These are phyloP conservation scores for Mortierella sp. DNA, from an alignment of 371 early-diverging fungal species.

Conservation along the genomic window DNA sequence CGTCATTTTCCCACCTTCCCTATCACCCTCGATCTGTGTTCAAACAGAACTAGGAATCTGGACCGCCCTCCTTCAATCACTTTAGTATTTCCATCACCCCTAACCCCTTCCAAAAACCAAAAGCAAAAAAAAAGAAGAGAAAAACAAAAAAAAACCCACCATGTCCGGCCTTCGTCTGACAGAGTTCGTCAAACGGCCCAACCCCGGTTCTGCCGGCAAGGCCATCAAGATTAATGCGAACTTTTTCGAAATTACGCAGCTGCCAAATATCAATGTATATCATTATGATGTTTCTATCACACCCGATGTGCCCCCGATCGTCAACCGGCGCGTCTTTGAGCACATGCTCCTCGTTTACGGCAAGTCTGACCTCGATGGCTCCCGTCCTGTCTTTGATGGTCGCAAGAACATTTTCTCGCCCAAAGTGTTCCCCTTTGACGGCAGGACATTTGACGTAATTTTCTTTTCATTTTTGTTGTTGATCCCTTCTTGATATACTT, in stretches of 20 bases:
- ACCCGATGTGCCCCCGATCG: slow-evolving; percentile 60
- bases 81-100: background rate
- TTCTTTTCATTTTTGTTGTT: background rate
- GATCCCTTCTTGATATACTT: background rate
- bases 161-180: slow-evolving; percentile 30
- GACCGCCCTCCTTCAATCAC: background rate
- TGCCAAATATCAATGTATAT: slow-evolving; percentile 44
- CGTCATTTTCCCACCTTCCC: background rate
- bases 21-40: background rate
- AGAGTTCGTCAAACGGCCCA: slow-evolving; percentile 40
- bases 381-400: slow-evolving; percentile 67
- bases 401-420: slow-evolving; percentile 64
- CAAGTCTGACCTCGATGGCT: slow-evolving; percentile 47
- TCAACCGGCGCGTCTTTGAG: slow-evolving; percentile 65
- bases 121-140: background rate
- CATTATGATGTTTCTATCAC: slow-evolving; percentile 62
- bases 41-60: background rate
- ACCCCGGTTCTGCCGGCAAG: slow-evolving; percentile 32
- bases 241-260: slow-evolving; percentile 46
- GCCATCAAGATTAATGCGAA: slow-evolving; percentile 39
- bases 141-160: background rate
- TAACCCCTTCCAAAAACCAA: background rate
- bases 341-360: slow-evolving; percentile 58
- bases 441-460: slow-evolving; percentile 62
- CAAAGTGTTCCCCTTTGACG: slow-evolving; percentile 57